phyloP scores from a whole-genome alignment of 208 protist species.

The Leishmania gerbilli region DNA sequence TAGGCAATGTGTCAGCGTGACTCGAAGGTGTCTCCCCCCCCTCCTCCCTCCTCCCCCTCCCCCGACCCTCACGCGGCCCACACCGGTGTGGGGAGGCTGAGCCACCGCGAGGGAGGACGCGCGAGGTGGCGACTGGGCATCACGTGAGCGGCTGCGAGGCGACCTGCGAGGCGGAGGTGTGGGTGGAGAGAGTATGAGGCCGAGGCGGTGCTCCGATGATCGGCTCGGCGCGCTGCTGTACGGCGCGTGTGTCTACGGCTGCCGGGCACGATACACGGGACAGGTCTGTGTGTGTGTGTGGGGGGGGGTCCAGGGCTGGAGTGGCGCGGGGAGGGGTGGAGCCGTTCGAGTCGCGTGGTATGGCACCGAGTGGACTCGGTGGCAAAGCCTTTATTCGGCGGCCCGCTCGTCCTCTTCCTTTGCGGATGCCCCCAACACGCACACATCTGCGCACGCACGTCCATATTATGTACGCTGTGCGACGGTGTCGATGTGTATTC shows the following conservation, averaged over 20 bases:
- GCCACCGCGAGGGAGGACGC: too few species aligned
- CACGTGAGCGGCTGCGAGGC: not conserved
- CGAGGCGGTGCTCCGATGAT: not conserved
- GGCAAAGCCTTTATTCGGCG: not conserved
- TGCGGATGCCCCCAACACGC: not conserved
- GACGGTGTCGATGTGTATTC: too few species aligned
- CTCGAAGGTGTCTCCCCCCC: not conserved
- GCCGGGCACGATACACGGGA: too few species aligned
- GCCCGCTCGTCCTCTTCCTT: too few species aligned
- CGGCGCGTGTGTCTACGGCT: not conserved
- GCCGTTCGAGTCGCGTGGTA: too few species aligned
- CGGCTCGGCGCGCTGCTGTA: not conserved
- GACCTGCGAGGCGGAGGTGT: not conserved
- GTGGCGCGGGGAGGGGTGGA: not conserved
- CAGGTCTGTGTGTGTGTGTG: too few species aligned
- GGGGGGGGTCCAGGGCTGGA: not conserved
- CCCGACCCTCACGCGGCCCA: not conserved
- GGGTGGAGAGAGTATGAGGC: not conserved
- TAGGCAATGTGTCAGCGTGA: not conserved
- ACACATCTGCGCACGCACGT: not conserved
- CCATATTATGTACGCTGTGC: not conserved
- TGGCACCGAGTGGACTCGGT: too few species aligned
- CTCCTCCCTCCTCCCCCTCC: not conserved
- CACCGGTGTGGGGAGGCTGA: not conserved
- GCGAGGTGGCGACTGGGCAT: not conserved